phyloP scores from a whole-genome alignment of 2,329 filamentous ascomycete species.

The Didymella segeticola region DNA sequence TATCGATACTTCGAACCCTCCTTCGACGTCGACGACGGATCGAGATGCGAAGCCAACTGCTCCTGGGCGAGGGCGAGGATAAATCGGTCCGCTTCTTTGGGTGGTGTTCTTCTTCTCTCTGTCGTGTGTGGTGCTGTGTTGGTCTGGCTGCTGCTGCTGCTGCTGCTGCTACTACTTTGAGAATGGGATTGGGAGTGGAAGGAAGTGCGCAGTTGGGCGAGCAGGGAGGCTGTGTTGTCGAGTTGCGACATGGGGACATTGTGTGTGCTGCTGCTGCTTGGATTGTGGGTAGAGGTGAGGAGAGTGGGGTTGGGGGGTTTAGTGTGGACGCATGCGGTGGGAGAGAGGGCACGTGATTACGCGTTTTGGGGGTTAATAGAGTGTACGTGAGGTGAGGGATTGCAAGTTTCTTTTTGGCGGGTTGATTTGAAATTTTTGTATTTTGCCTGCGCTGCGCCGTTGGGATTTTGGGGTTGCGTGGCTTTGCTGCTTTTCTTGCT shows the following conservation, averaged over 20 bases:
- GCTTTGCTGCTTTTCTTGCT: too few relatives aligned
- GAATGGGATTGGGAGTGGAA: not conserved
- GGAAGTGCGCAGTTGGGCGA: not conserved
- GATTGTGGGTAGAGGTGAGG: too few relatives aligned
- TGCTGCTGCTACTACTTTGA: too few relatives aligned
- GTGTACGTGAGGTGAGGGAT: too few relatives aligned
- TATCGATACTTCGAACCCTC: not conserved
- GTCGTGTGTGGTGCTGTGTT: not conserved
- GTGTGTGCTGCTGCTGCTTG: not conserved
- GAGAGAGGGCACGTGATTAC: conserved; percentile 26
- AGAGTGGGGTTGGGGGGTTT: not conserved
- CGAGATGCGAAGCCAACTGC: conserved; percentile 2
- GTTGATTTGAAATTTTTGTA: conserved; percentile 5
- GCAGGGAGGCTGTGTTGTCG: not conserved
- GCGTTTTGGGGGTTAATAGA: too few relatives aligned
- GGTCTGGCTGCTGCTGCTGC: not conserved
- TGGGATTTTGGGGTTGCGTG: too few relatives aligned
- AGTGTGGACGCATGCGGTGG: not conserved
- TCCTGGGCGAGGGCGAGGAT: conserved; percentile 3
- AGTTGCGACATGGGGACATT: not conserved
- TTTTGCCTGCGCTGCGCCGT: too few relatives aligned
- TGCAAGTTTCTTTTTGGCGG: too few relatives aligned
- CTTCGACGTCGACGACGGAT: not conserved
- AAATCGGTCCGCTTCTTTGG: conserved; percentile 2
- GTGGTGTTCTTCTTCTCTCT: not conserved